A percentile compares a stretch with the other conserved stretches of the same genome.
Conservation (phyloP, 257 asterid genomes). For the Solanum rostratum region DNA sequence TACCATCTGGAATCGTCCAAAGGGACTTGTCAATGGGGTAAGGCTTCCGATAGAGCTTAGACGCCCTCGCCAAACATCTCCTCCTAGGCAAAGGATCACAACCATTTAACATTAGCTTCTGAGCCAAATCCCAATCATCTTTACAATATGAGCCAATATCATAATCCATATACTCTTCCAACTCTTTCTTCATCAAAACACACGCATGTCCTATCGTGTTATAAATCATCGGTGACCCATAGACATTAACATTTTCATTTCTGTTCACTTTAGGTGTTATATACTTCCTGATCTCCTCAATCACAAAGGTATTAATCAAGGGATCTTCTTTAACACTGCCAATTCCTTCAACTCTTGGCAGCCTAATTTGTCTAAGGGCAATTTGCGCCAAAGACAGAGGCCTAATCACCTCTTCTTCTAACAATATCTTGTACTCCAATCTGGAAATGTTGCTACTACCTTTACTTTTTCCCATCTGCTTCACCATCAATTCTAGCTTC, state of each 20-base stretch:
- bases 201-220: slow-evolving; percentile 82
- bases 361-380: slow-evolving; percentile 63
- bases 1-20: slow-evolving; percentile 70
- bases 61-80: slow-evolving; percentile 67
- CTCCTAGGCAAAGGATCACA: slow-evolving; percentile 86
- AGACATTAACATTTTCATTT: slow-evolving; percentile 45
- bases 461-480: slow-evolving; percentile 34
- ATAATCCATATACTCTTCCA: slow-evolving; percentile 84
- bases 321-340: slow-evolving; percentile 46
- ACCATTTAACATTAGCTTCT: slow-evolving; percentile 67
- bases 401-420: slow-evolving; percentile 64
- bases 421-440: slow-evolving; percentile 45
- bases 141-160: slow-evolving; percentile 83
- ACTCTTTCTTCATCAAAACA: slow-evolving; percentile 43
- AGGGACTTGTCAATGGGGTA: slow-evolving; percentile 74
- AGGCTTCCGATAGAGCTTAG: slow-evolving; percentile 64
- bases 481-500: slow-evolving; percentile 55
- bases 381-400: slow-evolving; percentile 69
- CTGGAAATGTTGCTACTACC: slow-evolving; percentile 23
- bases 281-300: slow-evolving; percentile 80
- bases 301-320: slow-evolving; percentile 45
- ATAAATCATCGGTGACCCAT: slow-evolving; percentile 44
- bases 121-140: slow-evolving; percentile 76
- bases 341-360: slow-evolving; percentile 30
- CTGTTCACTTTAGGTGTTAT: slow-evolving; percentile 64